Conservation (phyloP, 2,329 filamentous ascomycete genomes). For the Exophiala oligosperma region DNA sequence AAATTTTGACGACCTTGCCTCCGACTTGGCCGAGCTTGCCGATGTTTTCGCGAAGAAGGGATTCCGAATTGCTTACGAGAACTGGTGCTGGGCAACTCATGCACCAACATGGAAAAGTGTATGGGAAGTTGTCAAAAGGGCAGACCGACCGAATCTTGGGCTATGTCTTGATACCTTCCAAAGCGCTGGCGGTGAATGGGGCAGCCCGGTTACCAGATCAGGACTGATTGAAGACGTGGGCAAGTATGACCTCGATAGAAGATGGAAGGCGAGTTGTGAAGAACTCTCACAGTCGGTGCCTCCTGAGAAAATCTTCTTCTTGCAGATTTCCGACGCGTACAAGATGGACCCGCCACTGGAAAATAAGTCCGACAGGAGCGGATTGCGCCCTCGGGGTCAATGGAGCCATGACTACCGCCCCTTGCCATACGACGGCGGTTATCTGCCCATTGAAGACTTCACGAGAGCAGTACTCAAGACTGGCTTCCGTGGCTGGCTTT, state of each 20-base stretch:
- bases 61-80: constrained; percentile 71
- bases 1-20: constrained; percentile 53
- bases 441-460: constrained; percentile 67
- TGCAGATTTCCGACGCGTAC: constrained; percentile 77
- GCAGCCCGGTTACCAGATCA: constrained; percentile 64
- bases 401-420: constrained; percentile 75
- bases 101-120: constrained; percentile 68
- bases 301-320: constrained; percentile 68
- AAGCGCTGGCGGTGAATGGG: constrained; percentile 70
- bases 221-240: constrained; percentile 60
- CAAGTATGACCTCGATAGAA: constrained; percentile 50
- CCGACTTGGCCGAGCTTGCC: constrained; percentile 64
- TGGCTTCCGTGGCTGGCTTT: constrained; percentile 67
- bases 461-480: constrained; percentile 65
- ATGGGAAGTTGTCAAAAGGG: constrained; percentile 66
- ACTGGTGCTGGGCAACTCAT: constrained; percentile 78
- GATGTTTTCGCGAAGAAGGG: constrained; percentile 60
- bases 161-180: constrained; percentile 80
- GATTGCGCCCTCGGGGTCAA: constrained; percentile 59
- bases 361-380: constrained; percentile 50
- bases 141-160: constrained; percentile 66
- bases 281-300: constrained; percentile 61
- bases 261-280: constrained; percentile 56
- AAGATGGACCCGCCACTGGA: constrained; percentile 58
- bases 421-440: constrained; percentile 68